Conservation (phyloP, 2,329 filamentous ascomycete species). For the Aspergillus pseudotamarii region DNA sequence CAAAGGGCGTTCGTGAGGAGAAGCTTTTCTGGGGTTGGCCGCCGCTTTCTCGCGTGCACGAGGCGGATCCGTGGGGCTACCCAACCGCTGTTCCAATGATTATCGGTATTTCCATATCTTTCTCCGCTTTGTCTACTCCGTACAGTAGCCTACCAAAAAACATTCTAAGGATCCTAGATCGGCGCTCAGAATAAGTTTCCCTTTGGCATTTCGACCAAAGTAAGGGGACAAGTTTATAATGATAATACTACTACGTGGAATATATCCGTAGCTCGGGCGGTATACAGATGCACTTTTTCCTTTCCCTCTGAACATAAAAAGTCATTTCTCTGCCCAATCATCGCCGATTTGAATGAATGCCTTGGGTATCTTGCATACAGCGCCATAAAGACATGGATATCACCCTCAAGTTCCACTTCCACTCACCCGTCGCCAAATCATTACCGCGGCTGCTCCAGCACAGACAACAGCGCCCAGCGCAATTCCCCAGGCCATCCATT, state of each 20-base stretch:
- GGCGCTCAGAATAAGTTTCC: not conserved
- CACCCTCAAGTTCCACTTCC: constrained; percentile 33
- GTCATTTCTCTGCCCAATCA: not conserved
- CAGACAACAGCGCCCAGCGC: constrained; percentile 72
- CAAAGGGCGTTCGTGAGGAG: constrained; percentile 9
- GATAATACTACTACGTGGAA: not conserved
- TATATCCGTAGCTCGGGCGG: not conserved
- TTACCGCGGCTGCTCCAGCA: constrained; percentile 59
- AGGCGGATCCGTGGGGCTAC: constrained; percentile 5
- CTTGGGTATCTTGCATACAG: constrained; percentile 7
- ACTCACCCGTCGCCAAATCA: constrained; percentile 60
- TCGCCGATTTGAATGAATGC: not conserved
- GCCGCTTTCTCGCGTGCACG: constrained; percentile 8
- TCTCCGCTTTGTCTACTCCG: not conserved
- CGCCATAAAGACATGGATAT: not conserved
- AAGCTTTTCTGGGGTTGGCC: constrained; percentile 12
- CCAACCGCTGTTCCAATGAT: constrained; percentile 3
- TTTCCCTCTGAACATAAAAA: not conserved
- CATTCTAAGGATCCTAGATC: not conserved
- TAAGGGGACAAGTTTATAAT: not conserved
- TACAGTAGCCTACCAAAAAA: not conserved
- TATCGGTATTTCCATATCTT: not conserved
- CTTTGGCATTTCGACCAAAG: not conserved
- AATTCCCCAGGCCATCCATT: constrained; percentile 83
- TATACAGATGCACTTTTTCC: not conserved